Conservation (phyloP, 306 rosid species). For the Hippophae gyantsensis region DNA sequence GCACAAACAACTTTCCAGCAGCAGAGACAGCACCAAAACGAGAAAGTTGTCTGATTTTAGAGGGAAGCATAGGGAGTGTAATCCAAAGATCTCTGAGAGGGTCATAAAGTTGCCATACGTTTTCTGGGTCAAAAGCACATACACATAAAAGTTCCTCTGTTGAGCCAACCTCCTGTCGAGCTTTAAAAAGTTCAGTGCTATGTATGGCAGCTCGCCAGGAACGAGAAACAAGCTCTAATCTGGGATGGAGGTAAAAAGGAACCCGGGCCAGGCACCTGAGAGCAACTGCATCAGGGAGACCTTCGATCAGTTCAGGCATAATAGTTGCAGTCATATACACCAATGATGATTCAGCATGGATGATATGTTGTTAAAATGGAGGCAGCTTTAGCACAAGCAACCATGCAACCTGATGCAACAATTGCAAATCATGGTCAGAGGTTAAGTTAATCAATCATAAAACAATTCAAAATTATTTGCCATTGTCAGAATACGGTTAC, state of each 20-base stretch:
- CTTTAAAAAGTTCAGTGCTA: slow-evolving; percentile 52
- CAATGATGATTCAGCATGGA: too few species aligned
- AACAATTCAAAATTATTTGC: too few species aligned
- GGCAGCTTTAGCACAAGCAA: too few species aligned
- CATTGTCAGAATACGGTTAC: too few species aligned
- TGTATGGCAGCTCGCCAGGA: slow-evolving; percentile 61
- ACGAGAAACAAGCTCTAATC: slow-evolving; percentile 52
- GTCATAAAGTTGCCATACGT: slow-evolving; percentile 88
- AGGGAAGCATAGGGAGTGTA: slow-evolving; percentile 90
- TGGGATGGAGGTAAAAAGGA: slow-evolving; percentile 61
- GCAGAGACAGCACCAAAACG: slow-evolving; percentile 36
- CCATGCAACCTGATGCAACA: too few species aligned
- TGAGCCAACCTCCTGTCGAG: slow-evolving; percentile 57
- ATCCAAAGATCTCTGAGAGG: slow-evolving; percentile 85
- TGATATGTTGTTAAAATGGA: too few species aligned
- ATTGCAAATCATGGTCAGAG: too few species aligned
- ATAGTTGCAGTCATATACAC: slow-evolving; percentile 8
- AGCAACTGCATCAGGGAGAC: slow-evolving; percentile 70
- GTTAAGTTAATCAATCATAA: too few species aligned
- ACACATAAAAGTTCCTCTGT: slow-evolving; percentile 56
- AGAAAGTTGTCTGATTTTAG: slow-evolving; percentile 77
- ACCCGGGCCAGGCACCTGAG: slow-evolving; percentile 67
- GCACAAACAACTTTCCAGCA: slow-evolving; percentile 62
- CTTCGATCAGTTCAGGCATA: slow-evolving; percentile 68
- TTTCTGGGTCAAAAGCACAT: slow-evolving; percentile 44